Conservation (phyloP, 2,329 filamentous ascomycete genomes). For the Byssothecium circinans region DNA sequence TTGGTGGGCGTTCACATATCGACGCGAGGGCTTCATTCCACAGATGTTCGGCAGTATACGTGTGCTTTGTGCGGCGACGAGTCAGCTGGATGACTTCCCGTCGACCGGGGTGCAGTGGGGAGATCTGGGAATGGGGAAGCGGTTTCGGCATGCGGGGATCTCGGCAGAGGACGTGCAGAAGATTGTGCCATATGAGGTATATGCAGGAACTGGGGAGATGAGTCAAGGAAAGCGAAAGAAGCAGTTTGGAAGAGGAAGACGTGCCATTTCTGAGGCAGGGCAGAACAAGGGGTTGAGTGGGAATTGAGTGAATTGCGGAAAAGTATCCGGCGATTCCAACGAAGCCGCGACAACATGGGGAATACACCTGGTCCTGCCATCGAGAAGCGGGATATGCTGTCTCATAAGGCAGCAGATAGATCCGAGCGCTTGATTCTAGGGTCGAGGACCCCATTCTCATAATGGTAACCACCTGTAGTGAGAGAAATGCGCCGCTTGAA, state of each 20-base stretch:
- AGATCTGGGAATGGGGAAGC: slow-evolving; percentile 23
- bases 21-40: slow-evolving; percentile 35
- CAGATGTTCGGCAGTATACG: slow-evolving; percentile 40
- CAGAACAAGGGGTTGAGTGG: no score
- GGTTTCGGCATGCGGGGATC: slow-evolving; percentile 33
- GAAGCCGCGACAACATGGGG: no score
- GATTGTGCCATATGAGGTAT: slow-evolving; percentile 33
- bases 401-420: no score
- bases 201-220: slow-evolving; percentile 17
- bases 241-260: background rate
- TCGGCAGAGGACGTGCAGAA: slow-evolving; percentile 24
- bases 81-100: slow-evolving; percentile 31
- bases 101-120: slow-evolving; percentile 28
- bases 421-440: no score
- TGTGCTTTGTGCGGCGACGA: slow-evolving; percentile 30
- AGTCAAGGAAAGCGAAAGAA: background rate
- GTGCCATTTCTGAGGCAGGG: background rate
- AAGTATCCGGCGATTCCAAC: no score
- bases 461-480: no score
- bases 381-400: no score
- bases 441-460: no score
- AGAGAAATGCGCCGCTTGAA: no score
- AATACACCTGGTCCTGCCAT: no score
- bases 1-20: slow-evolving; percentile 37
- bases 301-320: no score